Evolutionary conservation across 805 yeast genomes (phyloP), one percentile per base, ranked within the genome.

Genomic region (Kuraishia piskuri): DNA sequence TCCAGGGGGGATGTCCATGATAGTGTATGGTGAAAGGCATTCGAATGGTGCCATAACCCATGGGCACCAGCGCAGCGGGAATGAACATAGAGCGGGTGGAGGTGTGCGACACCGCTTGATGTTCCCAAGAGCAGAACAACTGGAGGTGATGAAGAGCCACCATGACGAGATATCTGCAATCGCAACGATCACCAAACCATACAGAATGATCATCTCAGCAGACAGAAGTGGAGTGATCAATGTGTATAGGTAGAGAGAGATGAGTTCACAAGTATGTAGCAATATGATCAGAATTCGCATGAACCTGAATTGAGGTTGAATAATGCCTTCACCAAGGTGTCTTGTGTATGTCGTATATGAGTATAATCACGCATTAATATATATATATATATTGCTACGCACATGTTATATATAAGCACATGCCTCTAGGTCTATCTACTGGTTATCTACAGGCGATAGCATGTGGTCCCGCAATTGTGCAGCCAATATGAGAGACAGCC

Each of bases 191-290:
- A 57, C 68, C 17, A 61, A 65, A 9, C 89, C 89, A 0, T 77
- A 75, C 54, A 80, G 78, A 46, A 76, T 87, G 81, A 63, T 87
- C 2, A 68, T 88, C 2, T 74, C 86, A 2, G 89, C 71, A 2
- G 95, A 88, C 58, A 69, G 89, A 53, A 75, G 80, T 46, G 96
- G 96, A 0, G 71, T 69, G 2, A 71, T 88, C 31, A 81, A 82
- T 61, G 77, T 87, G 2, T 86, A 79, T 63, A 76, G 73, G 59
- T 78, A 22, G 17, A 19, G 17, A n/a, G n/a, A n/a, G n/a, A n/a
- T n/a, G n/a, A n/a, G n/a, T n/a, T n/a, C n/a, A n/a, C n/a, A n/a
- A n/a, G n/a, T n/a, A n/a, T n/a, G n/a, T n/a, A n/a, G n/a, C n/a
- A n/a, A n/a, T n/a, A n/a, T n/a, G n/a, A n/a, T n/a, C n/a, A n/a